A percentile compares a stretch with the other conserved stretches of the same genome.
Conservation (phyloP, 345 rosid species). For the Dipteronia sinensis region DNA sequence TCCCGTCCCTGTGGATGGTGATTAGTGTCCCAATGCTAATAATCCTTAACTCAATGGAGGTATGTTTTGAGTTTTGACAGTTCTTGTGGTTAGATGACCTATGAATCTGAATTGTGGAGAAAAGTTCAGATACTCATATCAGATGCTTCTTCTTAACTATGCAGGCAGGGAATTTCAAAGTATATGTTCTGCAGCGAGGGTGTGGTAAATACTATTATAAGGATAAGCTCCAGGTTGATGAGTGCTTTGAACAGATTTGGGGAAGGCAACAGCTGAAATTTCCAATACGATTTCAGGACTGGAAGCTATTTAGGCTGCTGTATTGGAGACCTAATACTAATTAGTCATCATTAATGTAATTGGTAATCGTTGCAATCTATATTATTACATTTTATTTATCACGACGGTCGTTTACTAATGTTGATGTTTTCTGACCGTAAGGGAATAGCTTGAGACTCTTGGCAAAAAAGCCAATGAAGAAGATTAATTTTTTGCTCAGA, state of each 20-base stretch:
- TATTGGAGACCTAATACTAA: neutral
- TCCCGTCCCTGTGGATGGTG: constrained; percentile 36
- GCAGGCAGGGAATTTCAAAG: neutral
- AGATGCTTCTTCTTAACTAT: neutral
- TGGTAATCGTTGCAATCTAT: neutral
- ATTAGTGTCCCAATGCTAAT: constrained; percentile 22
- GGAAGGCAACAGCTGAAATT: neutral
- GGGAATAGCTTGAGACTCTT: neutral
- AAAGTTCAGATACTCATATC: neutral
- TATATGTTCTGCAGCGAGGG: neutral
- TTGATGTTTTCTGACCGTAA: neutral
- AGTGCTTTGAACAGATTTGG: neutral
- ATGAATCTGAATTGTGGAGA: neutral
- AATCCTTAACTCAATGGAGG: constrained; percentile 1
- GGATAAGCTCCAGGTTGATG: neutral
- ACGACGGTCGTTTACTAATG: neutral
- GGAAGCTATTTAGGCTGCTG: neutral
- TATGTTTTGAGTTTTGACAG: constrained; percentile 5
- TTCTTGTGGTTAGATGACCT: neutral
- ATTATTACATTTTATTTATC: neutral
- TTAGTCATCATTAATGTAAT: neutral
- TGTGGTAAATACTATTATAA: neutral
- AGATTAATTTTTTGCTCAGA: neutral
- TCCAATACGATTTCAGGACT: neutral
- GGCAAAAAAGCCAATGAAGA: neutral